Conservation (phyloP, 257 asterid species). For the Solanum raphanifolium region DNA sequence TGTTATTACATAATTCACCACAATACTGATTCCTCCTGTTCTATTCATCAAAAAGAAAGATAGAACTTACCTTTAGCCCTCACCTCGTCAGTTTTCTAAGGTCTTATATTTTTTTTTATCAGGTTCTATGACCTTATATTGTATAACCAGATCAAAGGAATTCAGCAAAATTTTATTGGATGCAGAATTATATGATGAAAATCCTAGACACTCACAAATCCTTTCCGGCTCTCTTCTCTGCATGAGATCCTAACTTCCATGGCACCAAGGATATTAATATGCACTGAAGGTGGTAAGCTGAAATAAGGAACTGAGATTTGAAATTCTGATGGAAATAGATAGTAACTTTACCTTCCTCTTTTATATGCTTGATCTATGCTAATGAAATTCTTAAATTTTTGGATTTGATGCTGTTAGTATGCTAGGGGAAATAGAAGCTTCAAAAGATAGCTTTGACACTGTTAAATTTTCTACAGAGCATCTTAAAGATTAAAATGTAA, state of each 20-base stretch:
- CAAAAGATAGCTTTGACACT: neutral
- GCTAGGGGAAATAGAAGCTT: neutral
- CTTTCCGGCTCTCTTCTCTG: neutral
- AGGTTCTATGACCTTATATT: too few relatives aligned
- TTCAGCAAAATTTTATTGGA: neutral
- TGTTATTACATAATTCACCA: neutral
- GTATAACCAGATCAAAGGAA: too few relatives aligned
- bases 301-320: neutral
- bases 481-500: neutral
- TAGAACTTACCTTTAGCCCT: neutral
- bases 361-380: neutral
- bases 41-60: neutral
- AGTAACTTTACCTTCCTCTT: neutral
- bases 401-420: neutral
- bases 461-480: neutral
- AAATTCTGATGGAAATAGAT: neutral
- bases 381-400: neutral
- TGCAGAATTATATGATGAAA: neutral
- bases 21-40: neutral
- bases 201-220: neutral
- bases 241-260: neutral
- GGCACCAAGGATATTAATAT: neutral
- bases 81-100: neutral
- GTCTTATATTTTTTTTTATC: neutral
- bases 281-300: neutral